Percentiles rank a stretch among this genome's conserved stretches.
These are phyloP conservation scores for Orobanche coerulescens DNA, from an alignment of 257 asterid species.

Conservation along the genomic window DNA sequence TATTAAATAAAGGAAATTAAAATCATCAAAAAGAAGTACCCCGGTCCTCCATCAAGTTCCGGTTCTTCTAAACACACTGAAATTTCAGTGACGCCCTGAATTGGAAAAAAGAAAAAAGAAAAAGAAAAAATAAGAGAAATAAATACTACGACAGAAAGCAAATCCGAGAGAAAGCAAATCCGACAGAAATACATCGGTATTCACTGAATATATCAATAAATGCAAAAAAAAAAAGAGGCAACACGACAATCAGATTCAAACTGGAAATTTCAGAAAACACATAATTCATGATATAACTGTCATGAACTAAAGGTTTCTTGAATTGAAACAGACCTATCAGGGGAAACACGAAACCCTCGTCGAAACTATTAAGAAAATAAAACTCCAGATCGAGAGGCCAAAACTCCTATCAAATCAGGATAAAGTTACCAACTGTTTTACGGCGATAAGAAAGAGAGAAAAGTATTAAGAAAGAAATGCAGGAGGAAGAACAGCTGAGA, in stretches of 20 bases:
- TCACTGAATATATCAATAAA: neutral
- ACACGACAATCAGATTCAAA: neutral
- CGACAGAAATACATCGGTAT: neutral
- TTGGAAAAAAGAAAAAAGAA: no score
- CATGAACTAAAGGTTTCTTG: neutral
- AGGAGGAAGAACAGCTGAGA: neutral
- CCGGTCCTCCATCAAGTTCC: constrained; percentile 71
- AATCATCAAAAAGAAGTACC: constrained; percentile 31
- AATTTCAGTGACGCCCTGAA: constrained; percentile 19
- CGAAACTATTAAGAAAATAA: constrained; percentile 4
- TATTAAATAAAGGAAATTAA: neutral
- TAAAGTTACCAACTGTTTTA: neutral
- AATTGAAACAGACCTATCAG: constrained; percentile 10
- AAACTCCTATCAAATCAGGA: constrained; percentile 13
- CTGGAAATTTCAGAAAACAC: neutral
- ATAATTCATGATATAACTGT: neutral
- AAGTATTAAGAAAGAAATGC: no score
- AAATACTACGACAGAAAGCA: neutral
- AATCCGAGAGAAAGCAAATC: no score
- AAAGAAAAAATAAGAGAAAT: neutral
- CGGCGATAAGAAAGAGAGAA: constrained; percentile 1
- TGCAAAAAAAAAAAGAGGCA: neutral
- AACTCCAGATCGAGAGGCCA: neutral
- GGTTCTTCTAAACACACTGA: constrained; percentile 22
- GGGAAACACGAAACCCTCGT: constrained; percentile 11